Evolutionary conservation across 2,329 filamentous ascomycete species (phyloP), one percentile per base, ranked within the genome.

Genomic region (Ophiostoma populinum): DNA sequence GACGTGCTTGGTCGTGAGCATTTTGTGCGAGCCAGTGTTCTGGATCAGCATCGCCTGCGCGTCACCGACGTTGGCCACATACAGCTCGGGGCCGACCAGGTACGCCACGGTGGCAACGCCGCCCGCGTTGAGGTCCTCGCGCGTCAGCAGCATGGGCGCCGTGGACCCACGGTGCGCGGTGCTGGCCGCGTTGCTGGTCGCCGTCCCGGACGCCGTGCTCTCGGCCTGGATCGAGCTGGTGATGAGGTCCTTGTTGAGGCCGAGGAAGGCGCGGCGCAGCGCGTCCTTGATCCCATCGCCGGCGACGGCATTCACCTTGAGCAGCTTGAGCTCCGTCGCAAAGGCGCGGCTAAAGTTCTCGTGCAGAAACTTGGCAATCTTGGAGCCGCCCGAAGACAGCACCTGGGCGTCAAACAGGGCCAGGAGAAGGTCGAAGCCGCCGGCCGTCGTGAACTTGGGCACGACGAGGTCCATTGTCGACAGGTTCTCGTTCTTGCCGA

Each of bases 391-490:
- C 41, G 73, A 85, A 3, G 82, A 81, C 39, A 92, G 65, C n/a
- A 77, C 71, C 51, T 94, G 82, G 4, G 90, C 90, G 51, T 98
- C 92, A 49, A 98, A 98, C 55, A 98, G 67, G n/a, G 87, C 90
- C 30, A 98, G 60, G 2, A 98, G 65, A 29, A 82, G 86, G 54
- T 95, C 86, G 28, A 82, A 78, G 45, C 95, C 85, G 21, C 22
- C 36, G 12, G 83, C 81, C 49, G 85, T 80, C 49, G 86, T 80
- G 58, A 94, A 90, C 30, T 82, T 74, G 9, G 90, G 90, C 20
- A 95, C 81, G 15, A 98, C 83, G 57, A 98, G 76, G 52, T 98
- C 90, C 40, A 95, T 78, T 3, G 86, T 93, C 5, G 90, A 95
- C 34, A 98, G 59, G 53, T 98, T 90, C 55, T 98, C 90, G 46